Evolutionary conservation across 441 rosid genomes (phyloP).

Genomic region (Arabidopsis hybrid): DNA sequence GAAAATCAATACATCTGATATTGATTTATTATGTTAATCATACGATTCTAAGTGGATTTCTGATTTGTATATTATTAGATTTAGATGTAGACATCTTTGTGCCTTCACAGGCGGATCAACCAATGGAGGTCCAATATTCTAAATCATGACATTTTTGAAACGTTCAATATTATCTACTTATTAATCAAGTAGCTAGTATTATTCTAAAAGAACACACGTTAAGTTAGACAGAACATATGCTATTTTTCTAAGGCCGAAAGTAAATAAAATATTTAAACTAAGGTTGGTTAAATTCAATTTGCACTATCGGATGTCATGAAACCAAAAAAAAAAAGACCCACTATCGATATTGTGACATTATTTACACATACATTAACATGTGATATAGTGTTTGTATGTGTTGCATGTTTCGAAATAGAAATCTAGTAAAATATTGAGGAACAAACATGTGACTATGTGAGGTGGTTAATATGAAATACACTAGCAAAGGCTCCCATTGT

Average conservation of each 20-base stretch:
- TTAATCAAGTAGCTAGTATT: neutral
- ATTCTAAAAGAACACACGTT: neutral
- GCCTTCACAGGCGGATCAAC: slow-evolving; percentile 42
- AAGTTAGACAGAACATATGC: slow-evolving; percentile 4
- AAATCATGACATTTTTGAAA: slow-evolving; percentile 42
- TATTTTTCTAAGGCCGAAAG: slow-evolving; percentile 33
- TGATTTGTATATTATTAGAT: slow-evolving; percentile 20
- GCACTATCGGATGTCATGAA: neutral
- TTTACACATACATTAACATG: neutral
- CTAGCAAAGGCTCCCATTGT: neutral
- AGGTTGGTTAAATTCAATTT: slow-evolving; percentile 10
- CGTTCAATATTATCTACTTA: slow-evolving; percentile 32
- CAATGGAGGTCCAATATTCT: slow-evolving; percentile 32
- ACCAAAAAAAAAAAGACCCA: neutral
- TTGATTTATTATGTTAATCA: slow-evolving; percentile 27
- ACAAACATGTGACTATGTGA: neutral
- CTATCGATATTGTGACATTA: slow-evolving; percentile 7
- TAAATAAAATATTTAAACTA: neutral
- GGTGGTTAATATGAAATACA: neutral
- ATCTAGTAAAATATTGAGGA: slow-evolving; percentile 8
- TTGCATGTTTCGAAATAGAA: slow-evolving; percentile 20
- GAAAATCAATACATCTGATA: slow-evolving; percentile 27
- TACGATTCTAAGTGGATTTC: slow-evolving; percentile 31
- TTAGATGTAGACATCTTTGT: slow-evolving; percentile 38
- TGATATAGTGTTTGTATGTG: slow-evolving; percentile 20